Base-by-base conservation (phyloP, 441 rosid genomes). In the Capsella rubella region DNA sequence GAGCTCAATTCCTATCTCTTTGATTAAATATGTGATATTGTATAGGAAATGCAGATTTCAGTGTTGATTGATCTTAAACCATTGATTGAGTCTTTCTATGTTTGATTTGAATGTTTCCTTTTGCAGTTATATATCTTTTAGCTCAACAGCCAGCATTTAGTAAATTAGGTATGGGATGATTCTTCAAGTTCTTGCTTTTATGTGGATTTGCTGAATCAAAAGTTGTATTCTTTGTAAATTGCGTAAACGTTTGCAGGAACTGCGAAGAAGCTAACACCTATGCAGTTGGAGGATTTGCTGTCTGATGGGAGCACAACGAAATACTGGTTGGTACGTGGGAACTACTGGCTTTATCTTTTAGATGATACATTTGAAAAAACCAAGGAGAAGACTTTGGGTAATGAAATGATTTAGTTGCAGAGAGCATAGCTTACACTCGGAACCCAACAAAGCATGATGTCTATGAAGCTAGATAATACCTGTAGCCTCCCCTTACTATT, bases 291-390 rank as follows among this genome's bases (percentile, higher is more conserved):
- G 82, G 83, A 89, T 50, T 76, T 87, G 83, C 77, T 94, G 25
- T 87, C 87, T 3, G 96, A 90, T 62, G 93, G 95, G 75, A 82
- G 75, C 77, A 85, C 89, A 49, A 86, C 97, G 62, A 91, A 84
- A 53, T 91, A 82, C 72, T 94, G 98, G 97, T 84, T 94, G 97
- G 97, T 94, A 79, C 46, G 94, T 89, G 25, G 72, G 27, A 58
- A 29, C 21, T 55, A 4, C 2, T n/a, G 10, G 73, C 74, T 73
- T 63, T 31, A 61, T 35, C 62, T 73, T 67, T 35, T 9, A 4
- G 50, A 31, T 51, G 62, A 27, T 63, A 9, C 8, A 18, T 49
- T 37, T 57, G 4, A 14, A 31, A 16, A 21, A 28, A 58, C 13
- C 29, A 4, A 35, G 25, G 28, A 67, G 8, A 15, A 7, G 40